A percentile compares a stretch with the other conserved stretches of the same genome.
Evolutionary conservation across 257 asterid species (phyloP).

Genomic region (Oldenlandia corymbosa): DNA sequence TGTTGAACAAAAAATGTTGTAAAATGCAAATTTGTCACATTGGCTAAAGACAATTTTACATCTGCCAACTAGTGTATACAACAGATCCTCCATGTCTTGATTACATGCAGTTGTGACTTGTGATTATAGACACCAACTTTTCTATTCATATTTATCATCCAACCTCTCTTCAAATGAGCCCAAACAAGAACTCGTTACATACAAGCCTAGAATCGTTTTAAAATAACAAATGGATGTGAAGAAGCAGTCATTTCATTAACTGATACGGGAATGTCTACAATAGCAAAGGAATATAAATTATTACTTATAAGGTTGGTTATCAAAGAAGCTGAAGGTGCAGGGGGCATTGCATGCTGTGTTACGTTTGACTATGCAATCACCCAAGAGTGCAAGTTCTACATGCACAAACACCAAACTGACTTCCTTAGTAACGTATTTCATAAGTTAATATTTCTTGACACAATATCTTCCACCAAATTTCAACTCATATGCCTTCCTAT

Average conservation of each 20-base stretch:
- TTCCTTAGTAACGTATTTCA: no score
- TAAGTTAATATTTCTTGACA: no score
- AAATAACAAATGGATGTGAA: not conserved
- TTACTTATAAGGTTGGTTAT: not conserved
- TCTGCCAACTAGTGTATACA: not conserved
- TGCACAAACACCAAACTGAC: not conserved
- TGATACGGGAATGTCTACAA: not conserved
- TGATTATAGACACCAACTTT: no score
- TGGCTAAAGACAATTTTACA: not conserved
- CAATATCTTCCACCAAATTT: no score
- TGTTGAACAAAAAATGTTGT: not conserved
- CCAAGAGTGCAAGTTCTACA: not conserved
- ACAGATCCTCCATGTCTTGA: not conserved
- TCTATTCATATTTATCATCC: no score
- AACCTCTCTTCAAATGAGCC: not conserved
- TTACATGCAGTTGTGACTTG: no score
- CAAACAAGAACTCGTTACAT: not conserved
- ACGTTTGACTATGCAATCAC: not conserved
- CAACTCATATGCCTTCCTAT: not conserved
- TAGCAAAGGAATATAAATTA: not conserved
- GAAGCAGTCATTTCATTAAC: no score
- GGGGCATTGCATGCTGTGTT: not conserved
- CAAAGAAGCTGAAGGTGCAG: not conserved
- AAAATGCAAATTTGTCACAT: not conserved
- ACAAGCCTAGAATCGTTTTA: not conserved